Conservation (phyloP, 139 green algal genomes). For the Coelastrella sp. region DNA sequence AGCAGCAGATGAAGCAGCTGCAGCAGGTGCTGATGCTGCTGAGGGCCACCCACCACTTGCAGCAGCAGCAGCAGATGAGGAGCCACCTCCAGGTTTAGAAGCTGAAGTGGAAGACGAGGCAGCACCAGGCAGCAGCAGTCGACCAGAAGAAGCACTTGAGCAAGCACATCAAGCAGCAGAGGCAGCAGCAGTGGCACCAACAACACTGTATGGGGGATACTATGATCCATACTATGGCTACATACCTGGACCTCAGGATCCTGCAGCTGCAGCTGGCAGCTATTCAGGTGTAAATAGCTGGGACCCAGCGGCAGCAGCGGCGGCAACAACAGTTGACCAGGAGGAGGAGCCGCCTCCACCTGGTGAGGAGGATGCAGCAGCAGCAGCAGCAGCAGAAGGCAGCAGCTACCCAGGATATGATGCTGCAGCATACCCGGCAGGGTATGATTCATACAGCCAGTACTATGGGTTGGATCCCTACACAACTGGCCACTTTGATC, state of each 20-base stretch:
- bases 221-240: constrained; percentile 37
- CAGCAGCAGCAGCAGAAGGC: constrained; percentile 28
- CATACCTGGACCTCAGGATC: not conserved
- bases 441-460: not conserved
- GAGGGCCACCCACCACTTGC: not conserved
- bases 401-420: constrained; percentile 15
- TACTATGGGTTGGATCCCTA: not conserved
- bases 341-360: constrained; percentile 22
- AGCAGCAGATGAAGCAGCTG: not conserved
- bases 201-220: constrained; percentile 25
- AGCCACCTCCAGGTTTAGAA: constrained; percentile 8
- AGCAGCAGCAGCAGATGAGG: constrained; percentile 19
- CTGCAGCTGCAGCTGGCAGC: not conserved
- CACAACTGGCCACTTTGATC: constrained; percentile 6
- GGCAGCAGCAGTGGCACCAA: not conserved
- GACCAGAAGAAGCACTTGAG: not conserved
- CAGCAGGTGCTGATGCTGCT: not conserved
- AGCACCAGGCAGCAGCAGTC: not conserved
- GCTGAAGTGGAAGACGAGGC: not conserved
- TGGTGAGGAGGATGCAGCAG: constrained; percentile 32
- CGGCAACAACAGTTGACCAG: constrained; percentile 1
- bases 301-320: constrained; percentile 36
- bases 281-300: not conserved
- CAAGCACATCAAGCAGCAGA: not conserved
- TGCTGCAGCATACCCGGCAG: not conserved